Evolutionary conservation across 176 grass and related monocot species (phyloP), one percentile per base, ranked within the genome.

Genomic region (Olyra latifolia): DNA sequence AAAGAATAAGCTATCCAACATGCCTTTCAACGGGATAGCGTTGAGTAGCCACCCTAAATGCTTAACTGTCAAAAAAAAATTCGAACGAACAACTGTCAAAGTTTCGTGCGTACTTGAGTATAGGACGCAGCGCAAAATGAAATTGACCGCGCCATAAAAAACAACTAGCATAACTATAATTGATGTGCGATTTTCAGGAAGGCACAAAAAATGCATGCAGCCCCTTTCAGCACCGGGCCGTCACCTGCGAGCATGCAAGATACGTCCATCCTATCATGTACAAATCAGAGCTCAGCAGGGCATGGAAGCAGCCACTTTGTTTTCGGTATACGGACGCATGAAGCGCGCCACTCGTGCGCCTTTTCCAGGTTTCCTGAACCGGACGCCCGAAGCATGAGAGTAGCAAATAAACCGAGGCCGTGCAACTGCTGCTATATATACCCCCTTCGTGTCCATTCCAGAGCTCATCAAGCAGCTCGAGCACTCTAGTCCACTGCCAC

Each of bases 231-330:
- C 20, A 63, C 20, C 10, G 14, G 24, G 25, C 62, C 32, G 32
- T 35, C 32, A 35, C 32, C 5, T 3, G 43, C 13, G 38, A 43
- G 3, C 66, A 24, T 60, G 40, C 15, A 71, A 58, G 29, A 59
- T 42, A 60, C 9, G 1, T 60, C 9, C 9, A 1, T 60, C 9
- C 10, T 27, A 8, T 32, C 19, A 47, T 12, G 27, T 47, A 70
- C 39, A 22, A 20, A 13, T 25, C 32, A 19, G 27, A 27, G 32
- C 32, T 35, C 32, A 35, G 19, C 27, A 22, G 17, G 83, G 75
- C 75, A 56, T 79, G 67, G 72, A 85, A 64, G 24, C 4, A 15
- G 75, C 57, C 57, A 27, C 25, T 3, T 20, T 65, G 32, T 35
- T 35, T 35, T 35, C 32, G 24, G 54, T 4, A 20, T 44, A 0